Evolutionary conservation across 2,329 filamentous ascomycete species (phyloP).

Genomic region (Proliferodiscus dingleyae): DNA sequence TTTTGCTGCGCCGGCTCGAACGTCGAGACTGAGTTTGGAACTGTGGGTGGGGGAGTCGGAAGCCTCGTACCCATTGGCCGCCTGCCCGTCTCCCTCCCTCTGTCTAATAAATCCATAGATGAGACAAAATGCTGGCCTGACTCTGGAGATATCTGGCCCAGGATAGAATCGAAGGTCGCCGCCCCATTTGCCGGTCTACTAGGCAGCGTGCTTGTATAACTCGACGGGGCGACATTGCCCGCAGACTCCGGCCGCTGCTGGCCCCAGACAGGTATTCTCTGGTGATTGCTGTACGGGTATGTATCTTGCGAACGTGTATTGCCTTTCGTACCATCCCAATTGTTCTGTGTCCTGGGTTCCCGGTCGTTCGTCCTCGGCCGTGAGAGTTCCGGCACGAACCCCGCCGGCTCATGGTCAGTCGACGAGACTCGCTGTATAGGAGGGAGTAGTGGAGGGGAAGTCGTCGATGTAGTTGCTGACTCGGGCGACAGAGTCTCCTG

Average conservation of each 20-base stretch:
- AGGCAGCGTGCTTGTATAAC: constrained; percentile 16
- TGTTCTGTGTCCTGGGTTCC: constrained; percentile 15
- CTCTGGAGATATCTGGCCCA: constrained; percentile 14
- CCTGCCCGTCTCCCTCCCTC: constrained; percentile 17
- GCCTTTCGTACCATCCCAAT: constrained; percentile 12
- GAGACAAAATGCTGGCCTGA: constrained; percentile 14
- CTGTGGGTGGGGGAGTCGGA: constrained; percentile 23
- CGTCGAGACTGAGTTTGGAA: constrained; percentile 13
- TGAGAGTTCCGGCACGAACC: constrained; percentile 1
- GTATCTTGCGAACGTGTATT: constrained; percentile 14
- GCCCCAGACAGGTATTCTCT: constrained; percentile 19
- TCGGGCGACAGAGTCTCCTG: constrained; percentile 20
- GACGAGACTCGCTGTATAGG: constrained; percentile 35
- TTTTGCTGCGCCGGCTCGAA: constrained; percentile 23
- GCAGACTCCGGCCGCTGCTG: constrained; percentile 22
- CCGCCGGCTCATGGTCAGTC: constrained; percentile 15
- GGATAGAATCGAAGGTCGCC: constrained; percentile 13
- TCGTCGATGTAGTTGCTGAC: constrained; percentile 13
- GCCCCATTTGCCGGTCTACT: constrained; percentile 12
- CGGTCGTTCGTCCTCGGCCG: constrained; percentile 11
- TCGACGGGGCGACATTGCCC: constrained; percentile 18
- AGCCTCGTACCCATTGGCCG: constrained; percentile 23
- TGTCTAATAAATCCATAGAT: constrained; percentile 17
- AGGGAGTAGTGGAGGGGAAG: constrained; percentile 44
- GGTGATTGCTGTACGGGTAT: constrained; percentile 19